Evolutionary conservation across 2,329 filamentous ascomycete species (phyloP), one percentile per base, ranked within the genome.

Genomic region (Fusarium nematophilum): DNA sequence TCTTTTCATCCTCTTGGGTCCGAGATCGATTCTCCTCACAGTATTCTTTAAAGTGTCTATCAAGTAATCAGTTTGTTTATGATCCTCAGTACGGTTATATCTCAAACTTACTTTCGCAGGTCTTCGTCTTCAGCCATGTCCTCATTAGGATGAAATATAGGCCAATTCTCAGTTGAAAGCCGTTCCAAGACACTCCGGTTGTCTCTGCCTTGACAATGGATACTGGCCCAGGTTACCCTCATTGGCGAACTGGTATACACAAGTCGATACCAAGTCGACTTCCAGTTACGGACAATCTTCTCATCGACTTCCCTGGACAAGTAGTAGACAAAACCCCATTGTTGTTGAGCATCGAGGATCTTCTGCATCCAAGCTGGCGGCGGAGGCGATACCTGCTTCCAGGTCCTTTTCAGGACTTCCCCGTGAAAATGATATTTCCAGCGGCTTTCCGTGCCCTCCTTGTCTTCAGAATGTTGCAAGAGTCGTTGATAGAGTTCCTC

Each of bases 11-110:
- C 47, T 50, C 47, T 27, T 30, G 34, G 30, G 25, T 44, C 30
- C 46, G 27, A 38, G 37, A 63, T 25, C 33, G 47, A 40, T 33
- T 52, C 6, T 43, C 48, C 17, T 45, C 3, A 10, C 2, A 29
- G 1, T 66, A 64, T 18, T 57, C 4, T 40, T 33, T 62, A n/a
- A 66, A 66, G 11, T 65, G 59, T 14, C 62, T 66, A 10, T 17
- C 0, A 11, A 21, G 1, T 30, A 47, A 6, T 62, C 40, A 53
- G 33, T 34, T 46, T 23, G 10, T 15, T 15, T 13, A 37, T 44
- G 4, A 11, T 46, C 43, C 14, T 21, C 13, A 4, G 29, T 31
- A 8, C 6, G n/a, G 23, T 13, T 3, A 36, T 36, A 9, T 7
- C 36, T 26, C 2, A n/a, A 8, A 60, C 54, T 37, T 21, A 62